These are phyloP conservation scores for Rhodotorula sp. DNA, from an alignment of 1,284 basidiomycete species.

Conservation along the genomic window DNA sequence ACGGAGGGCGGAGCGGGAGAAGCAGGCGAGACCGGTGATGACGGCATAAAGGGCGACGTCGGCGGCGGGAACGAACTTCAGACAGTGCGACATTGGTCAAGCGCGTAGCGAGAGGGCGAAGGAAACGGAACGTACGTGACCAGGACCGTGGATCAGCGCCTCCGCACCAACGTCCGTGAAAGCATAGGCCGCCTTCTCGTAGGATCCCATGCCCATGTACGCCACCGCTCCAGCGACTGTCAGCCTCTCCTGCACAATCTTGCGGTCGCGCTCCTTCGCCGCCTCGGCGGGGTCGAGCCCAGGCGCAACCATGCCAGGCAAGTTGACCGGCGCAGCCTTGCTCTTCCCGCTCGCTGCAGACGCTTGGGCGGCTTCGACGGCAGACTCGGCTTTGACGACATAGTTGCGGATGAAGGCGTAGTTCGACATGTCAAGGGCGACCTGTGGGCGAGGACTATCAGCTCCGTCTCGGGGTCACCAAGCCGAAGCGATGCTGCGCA, in stretches of 20 bases:
- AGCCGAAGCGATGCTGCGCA: conserved; percentile 45
- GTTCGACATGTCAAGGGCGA: conserved; percentile 76
- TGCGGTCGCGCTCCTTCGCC: conserved; percentile 39
- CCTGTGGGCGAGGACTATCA: conserved; percentile 51
- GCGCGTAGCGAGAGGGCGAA: too few relatives aligned
- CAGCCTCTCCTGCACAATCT: conserved; percentile 66
- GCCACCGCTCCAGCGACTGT: conserved; percentile 73
- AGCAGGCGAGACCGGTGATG: conserved; percentile 72
- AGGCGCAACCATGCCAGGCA: conserved; percentile 43
- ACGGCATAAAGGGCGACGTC: conserved; percentile 82
- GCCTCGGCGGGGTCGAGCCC: conserved; percentile 35
- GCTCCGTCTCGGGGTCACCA: too few relatives aligned
- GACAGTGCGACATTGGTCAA: not conserved
- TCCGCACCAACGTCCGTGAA: conserved; percentile 51
- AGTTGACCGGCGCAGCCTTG: conserved; percentile 35
- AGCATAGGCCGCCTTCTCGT: conserved; percentile 68
- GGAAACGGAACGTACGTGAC: conserved; percentile 14
- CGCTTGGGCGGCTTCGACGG: conserved; percentile 63
- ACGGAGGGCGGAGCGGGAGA: conserved; percentile 67
- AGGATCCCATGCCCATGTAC: conserved; percentile 64
- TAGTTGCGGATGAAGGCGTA: conserved; percentile 79
- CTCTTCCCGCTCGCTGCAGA: conserved; percentile 35
- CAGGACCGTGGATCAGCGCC: conserved; percentile 12
- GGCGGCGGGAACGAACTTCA: conserved; percentile 65
- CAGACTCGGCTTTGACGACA: conserved; percentile 84